Evolutionary conservation across 441 rosid genomes (phyloP), one percentile per base, ranked within the genome.

Genomic region (Erodium texanum): DNA sequence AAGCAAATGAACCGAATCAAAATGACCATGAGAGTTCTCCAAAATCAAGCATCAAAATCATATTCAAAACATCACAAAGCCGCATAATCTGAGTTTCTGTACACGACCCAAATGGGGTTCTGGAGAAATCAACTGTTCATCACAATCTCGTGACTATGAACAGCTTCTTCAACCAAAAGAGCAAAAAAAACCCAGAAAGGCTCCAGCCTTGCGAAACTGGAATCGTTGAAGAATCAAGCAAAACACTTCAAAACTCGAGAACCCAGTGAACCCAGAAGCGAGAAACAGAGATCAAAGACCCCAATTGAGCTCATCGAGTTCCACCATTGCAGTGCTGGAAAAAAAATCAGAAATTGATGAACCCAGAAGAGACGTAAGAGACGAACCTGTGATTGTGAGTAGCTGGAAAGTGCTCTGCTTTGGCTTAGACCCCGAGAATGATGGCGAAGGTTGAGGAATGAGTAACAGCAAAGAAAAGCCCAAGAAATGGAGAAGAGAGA

Each of bases 281-380:
- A 52, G 59, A 52, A 52, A 52, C 58, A 50, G 58, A 50, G 19
- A 50, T 50, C 58, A 16, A 15, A 16, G 58, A 16, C 2, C 20
- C 7, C 58, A 50, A 29, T 29, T 29, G 34, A 29, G 34, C 34
- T 29, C 34, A 50, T 15, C 58, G 20, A 50, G 19, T 50, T 50
- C 4, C 19, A 50, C 18, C 58, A 50, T 50, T 50, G 52, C 4
- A 45, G 52, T 10, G n/a, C 15, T 10, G n/a, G 58, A 29, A 29
- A 29, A 50, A 50, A 14, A 32, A 38, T 22, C 68, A 16, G 12
- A 9, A 9, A 15, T 24, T 15, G 3, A 52, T 32, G 50, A 20
- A 15, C 64, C 64, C 62, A 52, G 45, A 79, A 73, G 66, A 65
- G 68, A 66, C 48, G 62, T 70, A n/a, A n/a, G 34, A 29, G 34